Evolutionary conservation across 108 stramenopile species (phyloP).

Genomic region (Skeletonema costatum): DNA sequence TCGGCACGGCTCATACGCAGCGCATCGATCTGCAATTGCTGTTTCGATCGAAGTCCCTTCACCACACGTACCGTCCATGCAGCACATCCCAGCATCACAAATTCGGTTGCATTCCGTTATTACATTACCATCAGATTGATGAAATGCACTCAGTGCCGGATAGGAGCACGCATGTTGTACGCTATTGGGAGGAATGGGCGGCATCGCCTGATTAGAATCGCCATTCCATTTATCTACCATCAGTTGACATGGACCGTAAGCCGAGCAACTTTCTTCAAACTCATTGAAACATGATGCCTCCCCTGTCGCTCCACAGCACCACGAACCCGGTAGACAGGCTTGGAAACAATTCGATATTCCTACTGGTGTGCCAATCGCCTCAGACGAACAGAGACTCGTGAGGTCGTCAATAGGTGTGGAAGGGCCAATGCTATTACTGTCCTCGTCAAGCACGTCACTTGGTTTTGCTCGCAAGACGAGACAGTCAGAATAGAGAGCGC

Average conservation of each 20-base stretch:
- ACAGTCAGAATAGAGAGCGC: conserved; percentile 3
- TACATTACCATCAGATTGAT: neutral
- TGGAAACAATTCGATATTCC: conserved; percentile 6
- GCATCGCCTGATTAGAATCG: conserved; percentile 3
- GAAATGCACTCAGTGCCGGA: neutral
- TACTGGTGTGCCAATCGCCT: neutral
- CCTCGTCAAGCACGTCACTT: neutral
- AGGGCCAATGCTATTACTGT: neutral
- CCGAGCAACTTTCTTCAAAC: conserved; percentile 9
- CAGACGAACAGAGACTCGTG: neutral
- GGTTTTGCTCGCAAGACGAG: neutral
- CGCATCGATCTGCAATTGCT: conserved; percentile 1
- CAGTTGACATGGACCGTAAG: conserved; percentile 3
- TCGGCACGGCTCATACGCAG: conserved; percentile 10
- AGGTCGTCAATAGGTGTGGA: neutral
- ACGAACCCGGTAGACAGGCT: conserved; percentile 9
- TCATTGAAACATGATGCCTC: conserved; percentile 7
- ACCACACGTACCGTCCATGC: conserved; percentile 2
- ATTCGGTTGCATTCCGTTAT: conserved; percentile 3
- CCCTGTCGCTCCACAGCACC: conserved; percentile 16
- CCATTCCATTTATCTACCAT: conserved; percentile 2
- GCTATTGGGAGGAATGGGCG: conserved; percentile 11
- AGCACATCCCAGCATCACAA: conserved; percentile 17
- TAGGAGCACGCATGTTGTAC: conserved; percentile 2
- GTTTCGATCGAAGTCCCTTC: neutral